Percentiles rank a stretch among this genome's conserved stretches.
Conservation (phyloP, 2,329 filamentous ascomycete genomes). For the Alternaria triticina region DNA sequence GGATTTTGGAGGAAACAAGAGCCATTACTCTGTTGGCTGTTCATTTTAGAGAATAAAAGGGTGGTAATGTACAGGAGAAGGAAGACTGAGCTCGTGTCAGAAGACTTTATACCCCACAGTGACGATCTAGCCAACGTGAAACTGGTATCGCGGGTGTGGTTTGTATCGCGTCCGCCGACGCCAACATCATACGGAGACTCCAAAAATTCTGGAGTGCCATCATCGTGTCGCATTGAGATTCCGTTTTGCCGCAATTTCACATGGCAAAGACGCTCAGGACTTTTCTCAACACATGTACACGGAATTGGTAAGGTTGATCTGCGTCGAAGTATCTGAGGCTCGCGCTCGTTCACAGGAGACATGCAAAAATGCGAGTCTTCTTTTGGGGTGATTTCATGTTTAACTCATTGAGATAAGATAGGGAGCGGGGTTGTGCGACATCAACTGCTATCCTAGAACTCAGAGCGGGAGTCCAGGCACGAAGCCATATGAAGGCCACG, state of each 20-base stretch:
- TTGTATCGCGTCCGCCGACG: rapidly evolving
- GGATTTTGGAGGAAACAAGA: background rate
- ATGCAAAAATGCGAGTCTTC: rapidly evolving
- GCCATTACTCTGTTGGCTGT: rapidly evolving
- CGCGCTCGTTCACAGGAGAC: background rate
- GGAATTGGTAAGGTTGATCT: background rate
- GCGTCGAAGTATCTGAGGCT: background rate
- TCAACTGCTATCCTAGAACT: background rate
- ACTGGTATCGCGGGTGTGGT: background rate
- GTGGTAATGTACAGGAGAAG: too few species aligned
- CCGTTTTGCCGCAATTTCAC: background rate
- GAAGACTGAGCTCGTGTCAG: too few species aligned
- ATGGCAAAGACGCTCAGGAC: background rate
- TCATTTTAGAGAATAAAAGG: too few species aligned
- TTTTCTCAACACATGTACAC: background rate
- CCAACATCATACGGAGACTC: rapidly evolving
- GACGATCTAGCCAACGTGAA: too few species aligned
- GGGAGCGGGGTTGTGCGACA: background rate
- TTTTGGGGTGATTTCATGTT: background rate
- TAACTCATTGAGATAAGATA: background rate
- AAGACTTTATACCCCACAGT: too few species aligned
- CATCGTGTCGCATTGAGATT: rapidly evolving
- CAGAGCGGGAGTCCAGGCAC: background rate
- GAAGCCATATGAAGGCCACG: background rate
- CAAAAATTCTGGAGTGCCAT: background rate